These are phyloP conservation scores for Zymoseptoria crescenta DNA, from an alignment of 2,329 filamentous ascomycete genomes.

Conservation along the genomic window DNA sequence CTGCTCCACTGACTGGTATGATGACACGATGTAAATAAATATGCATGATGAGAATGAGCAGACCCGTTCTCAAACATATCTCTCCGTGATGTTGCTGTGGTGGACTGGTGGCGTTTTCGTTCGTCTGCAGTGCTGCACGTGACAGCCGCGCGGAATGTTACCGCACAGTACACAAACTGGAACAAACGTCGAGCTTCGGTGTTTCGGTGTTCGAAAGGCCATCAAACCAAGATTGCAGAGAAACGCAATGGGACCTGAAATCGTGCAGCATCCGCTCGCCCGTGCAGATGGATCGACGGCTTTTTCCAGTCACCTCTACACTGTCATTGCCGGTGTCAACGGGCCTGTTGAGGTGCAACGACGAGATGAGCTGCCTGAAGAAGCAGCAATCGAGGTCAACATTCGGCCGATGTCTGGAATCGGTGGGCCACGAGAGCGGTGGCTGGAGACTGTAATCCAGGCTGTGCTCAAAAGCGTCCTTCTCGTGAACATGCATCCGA, in stretches of 20 bases:
- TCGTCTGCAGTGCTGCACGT: neutral
- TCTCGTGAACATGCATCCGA: constrained; percentile 65
- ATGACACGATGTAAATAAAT: neutral
- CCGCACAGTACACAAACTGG: no score
- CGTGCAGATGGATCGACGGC: constrained; percentile 74
- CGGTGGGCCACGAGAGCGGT: constrained; percentile 55
- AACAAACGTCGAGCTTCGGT: neutral
- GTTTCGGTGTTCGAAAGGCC: neutral
- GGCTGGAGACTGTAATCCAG: constrained; percentile 71
- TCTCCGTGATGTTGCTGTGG: neutral
- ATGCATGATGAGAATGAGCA: neutral
- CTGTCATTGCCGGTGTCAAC: constrained; percentile 78
- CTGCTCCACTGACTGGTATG: neutral
- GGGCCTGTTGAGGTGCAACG: constrained; percentile 85
- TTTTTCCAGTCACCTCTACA: constrained; percentile 68
- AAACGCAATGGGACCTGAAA: constrained; percentile 12
- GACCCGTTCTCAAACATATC: neutral
- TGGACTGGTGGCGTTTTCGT: neutral
- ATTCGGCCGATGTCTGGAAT: constrained; percentile 79
- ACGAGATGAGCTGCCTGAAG: constrained; percentile 84
- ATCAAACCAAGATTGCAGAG: neutral
- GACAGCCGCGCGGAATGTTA: neutral
- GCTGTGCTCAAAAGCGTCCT: constrained; percentile 66
- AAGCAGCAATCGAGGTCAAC: constrained; percentile 83
- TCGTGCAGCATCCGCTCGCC: constrained; percentile 43